Evolutionary conservation across 2,329 filamentous ascomycete genomes (phyloP).

Genomic region (Ophiostoma quercus): DNA sequence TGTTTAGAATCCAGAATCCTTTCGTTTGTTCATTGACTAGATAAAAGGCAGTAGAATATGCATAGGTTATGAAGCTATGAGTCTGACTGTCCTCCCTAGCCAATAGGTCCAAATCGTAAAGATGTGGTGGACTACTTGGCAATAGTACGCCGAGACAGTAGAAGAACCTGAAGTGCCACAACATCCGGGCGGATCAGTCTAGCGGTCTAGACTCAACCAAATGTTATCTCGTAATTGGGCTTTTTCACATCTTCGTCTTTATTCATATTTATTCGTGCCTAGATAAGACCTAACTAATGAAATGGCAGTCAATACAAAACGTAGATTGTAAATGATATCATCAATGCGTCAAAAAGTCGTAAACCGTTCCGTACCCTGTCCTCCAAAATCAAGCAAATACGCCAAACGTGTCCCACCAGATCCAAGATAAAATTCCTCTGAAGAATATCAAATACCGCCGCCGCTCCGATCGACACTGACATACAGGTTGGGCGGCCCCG

Average conservation of each 20-base stretch:
- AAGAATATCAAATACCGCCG: slow-evolving; percentile 37
- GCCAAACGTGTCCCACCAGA: not conserved
- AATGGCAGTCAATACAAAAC: not conserved
- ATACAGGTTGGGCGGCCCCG: slow-evolving; percentile 37
- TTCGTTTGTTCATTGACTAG: too few relatives aligned
- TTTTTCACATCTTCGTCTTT: too few relatives aligned
- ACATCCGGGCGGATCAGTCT: not conserved
- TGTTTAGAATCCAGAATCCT: too few relatives aligned
- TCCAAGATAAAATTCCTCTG: too few relatives aligned
- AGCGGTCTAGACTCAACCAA: not conserved
- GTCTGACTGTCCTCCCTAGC: too few relatives aligned
- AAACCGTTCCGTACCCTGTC: not conserved
- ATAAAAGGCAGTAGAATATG: too few relatives aligned
- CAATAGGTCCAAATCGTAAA: too few relatives aligned
- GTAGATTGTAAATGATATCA: not conserved
- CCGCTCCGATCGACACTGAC: slow-evolving; percentile 51
- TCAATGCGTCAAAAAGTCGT: not conserved
- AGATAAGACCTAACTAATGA: not conserved
- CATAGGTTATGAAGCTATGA: too few relatives aligned
- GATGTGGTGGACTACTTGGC: too few relatives aligned
- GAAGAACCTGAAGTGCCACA: not conserved
- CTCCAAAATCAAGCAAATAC: not conserved
- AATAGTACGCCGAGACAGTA: not conserved
- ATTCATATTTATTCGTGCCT: not conserved
- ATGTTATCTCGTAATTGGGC: too few relatives aligned